Base-by-base conservation (phyloP, 768 basidiomycete species). In the Scleroderma bovista region DNA sequence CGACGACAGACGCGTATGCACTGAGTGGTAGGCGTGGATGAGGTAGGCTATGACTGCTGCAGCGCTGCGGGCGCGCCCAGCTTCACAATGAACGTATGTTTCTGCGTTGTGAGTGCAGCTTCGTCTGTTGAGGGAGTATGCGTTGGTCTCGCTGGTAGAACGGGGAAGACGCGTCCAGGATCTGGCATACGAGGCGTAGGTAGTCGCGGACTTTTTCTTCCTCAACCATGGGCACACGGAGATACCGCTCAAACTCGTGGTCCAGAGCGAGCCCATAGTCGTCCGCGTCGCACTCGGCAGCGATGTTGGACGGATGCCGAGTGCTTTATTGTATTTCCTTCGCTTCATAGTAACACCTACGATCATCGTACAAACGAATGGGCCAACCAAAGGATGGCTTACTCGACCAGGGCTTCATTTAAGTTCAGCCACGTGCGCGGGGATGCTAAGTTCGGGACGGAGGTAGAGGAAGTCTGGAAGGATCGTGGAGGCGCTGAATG, bases 31-130 rank as follows among this genome's bases (percentile, higher is more conserved):
- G 10, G 93, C 89, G 60, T 96, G 94, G 56, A 98, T 96, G 50
- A 98, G 86, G 64, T 96, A 97, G 2, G 91, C 94, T 74, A 98
- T 92, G 36, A 96, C 94, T 12, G 93, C 93, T 0, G 94, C 96
- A 24, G 96, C 94, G 1, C 91, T 94, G 13, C 95, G 84, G 2
- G 91, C 93, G 72, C 93, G 96, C 6, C 94, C 95, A 6, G 90
- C 93, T 69, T 89, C 92, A n/a, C n/a, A n/a, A n/a, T n/a, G n/a
- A n/a, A n/a, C n/a, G n/a, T n/a, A n/a, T n/a, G n/a, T n/a, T n/a
- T 92, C 84, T 17, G 90, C 80, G 0, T 86, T 89, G 56, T 93
- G 92, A 97, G 67, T 41, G 88, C 81, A 1, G 94, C 94, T 58
- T 97, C 94, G 63, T 96, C 94, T 96, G 56, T 42, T 34, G 31